A percentile compares a stretch with the other conserved stretches of the same genome.
These are phyloP conservation scores for Dactylorhiza incarnata DNA, from an alignment of 106 monocot genomes.

Conservation along the genomic window DNA sequence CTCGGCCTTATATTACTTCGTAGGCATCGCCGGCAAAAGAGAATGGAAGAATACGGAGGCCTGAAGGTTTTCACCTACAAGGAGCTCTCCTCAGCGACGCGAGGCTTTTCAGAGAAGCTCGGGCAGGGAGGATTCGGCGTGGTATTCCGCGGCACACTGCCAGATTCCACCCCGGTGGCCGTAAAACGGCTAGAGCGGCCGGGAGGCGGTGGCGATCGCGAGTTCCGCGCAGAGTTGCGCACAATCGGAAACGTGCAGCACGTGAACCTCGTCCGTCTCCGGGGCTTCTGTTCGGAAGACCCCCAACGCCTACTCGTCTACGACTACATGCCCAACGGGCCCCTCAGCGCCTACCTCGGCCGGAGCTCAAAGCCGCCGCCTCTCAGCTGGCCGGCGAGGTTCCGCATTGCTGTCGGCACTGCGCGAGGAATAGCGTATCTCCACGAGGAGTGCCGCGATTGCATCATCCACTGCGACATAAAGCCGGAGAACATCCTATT, in stretches of 20 bases:
- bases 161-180: conserved; percentile 27
- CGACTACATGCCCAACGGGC: conserved; percentile 49
- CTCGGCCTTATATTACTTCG: background rate
- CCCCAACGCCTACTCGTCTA: conserved; percentile 49
- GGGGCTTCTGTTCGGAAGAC: conserved; percentile 53
- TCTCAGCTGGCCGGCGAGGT: conserved; percentile 32
- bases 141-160: conserved; percentile 41
- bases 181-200: conserved; percentile 61
- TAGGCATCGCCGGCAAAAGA: background rate
- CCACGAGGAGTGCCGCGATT: conserved; percentile 53
- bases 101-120: conserved; percentile 40
- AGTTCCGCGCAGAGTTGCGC: conserved; percentile 53
- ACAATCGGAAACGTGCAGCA: conserved; percentile 60
- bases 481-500: conserved; percentile 69
- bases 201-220: conserved; percentile 35
- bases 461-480: conserved; percentile 62
- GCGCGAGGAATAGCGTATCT: conserved; percentile 47
- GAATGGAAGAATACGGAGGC: background rate
- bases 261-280: conserved; percentile 56
- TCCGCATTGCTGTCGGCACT: conserved; percentile 33
- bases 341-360: conserved; percentile 40
- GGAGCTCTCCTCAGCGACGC: conserved; percentile 40
- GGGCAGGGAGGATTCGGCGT: conserved; percentile 56
- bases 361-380: background rate
- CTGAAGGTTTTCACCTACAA: conserved; percentile 42